Evolutionary conservation across 257 asterid genomes (phyloP).

Genomic region (Buddleja alternifolia): DNA sequence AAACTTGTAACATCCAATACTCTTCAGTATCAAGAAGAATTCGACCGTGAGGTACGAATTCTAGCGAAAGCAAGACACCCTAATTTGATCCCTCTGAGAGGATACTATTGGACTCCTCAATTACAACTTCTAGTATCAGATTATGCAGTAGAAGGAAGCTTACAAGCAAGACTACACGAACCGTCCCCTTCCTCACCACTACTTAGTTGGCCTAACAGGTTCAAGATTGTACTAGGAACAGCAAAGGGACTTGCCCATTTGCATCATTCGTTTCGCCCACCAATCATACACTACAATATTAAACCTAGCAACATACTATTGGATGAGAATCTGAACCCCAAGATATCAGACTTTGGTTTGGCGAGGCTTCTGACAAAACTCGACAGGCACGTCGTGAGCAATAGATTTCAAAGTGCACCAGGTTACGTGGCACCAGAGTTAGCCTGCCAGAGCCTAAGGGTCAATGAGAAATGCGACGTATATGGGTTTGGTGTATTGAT

Average conservation of each 20-base stretch:
- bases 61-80: slow-evolving; percentile 82
- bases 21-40: slow-evolving; percentile 73
- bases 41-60: slow-evolving; percentile 73
- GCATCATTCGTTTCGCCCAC: slow-evolving; percentile 81
- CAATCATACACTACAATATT: slow-evolving; percentile 81
- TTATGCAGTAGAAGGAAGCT: slow-evolving; percentile 61
- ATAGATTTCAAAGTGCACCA: slow-evolving; percentile 69
- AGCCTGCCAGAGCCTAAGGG: slow-evolving; percentile 88
- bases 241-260: slow-evolving; percentile 87
- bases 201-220: slow-evolving; percentile 68
- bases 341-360: slow-evolving; percentile 77
- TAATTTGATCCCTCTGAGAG: slow-evolving; percentile 64
- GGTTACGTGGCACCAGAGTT: slow-evolving; percentile 93
- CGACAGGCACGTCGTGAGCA: slow-evolving; percentile 63
- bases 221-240: slow-evolving; percentile 70
- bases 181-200: slow-evolving; percentile 41
- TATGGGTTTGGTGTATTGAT: slow-evolving; percentile 87
- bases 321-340: slow-evolving; percentile 68
- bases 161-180: slow-evolving; percentile 66
- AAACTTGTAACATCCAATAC: slow-evolving; percentile 64
- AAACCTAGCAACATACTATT: slow-evolving; percentile 85
- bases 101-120: slow-evolving; percentile 94
- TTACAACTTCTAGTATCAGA: slow-evolving; percentile 81
- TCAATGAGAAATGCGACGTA: slow-evolving; percentile 88
- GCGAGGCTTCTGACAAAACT: slow-evolving; percentile 67